phyloP scores from a whole-genome alignment of 2,329 filamentous ascomycete species.

The Colletotrichum liaoningense region DNA sequence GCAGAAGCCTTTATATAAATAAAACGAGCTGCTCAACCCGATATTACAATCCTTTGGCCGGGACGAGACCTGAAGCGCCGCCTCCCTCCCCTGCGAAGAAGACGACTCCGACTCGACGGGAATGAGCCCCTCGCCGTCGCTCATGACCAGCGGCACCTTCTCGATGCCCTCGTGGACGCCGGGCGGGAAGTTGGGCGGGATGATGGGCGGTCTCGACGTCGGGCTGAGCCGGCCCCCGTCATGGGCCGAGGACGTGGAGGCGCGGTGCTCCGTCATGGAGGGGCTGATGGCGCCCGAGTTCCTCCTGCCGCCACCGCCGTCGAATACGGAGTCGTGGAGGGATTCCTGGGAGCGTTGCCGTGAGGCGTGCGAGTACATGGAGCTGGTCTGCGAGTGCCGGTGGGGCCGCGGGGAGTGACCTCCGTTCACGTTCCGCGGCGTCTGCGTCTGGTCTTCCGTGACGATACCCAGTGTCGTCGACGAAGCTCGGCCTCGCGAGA shows the following conservation, averaged over 20 bases:
- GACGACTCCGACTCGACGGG: constrained; percentile 46
- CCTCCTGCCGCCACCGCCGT: constrained; percentile 45
- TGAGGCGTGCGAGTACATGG: constrained; percentile 38
- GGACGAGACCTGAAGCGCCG: constrained; percentile 32
- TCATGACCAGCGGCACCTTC: constrained; percentile 1
- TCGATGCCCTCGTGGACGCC: constrained; percentile 32
- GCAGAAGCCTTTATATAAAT: constrained; percentile 65
- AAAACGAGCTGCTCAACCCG: constrained; percentile 59
- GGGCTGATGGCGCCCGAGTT: constrained; percentile 40
- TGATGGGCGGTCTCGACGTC: constrained; percentile 1
- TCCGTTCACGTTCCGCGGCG: not conserved
- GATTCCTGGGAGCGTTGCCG: constrained; percentile 49
- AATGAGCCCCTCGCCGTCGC: constrained; percentile 48
- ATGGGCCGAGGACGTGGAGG: constrained; percentile 30
- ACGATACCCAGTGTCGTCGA: constrained; percentile 9
- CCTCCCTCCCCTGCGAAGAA: constrained; percentile 23
- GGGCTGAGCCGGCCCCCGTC: constrained; percentile 22
- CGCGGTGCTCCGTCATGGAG: constrained; percentile 37
- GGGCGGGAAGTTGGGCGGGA: constrained; percentile 27
- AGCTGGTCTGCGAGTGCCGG: constrained; percentile 31
- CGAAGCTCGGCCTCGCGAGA: not conserved
- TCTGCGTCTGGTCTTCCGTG: constrained; percentile 17
- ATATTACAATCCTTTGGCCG: constrained; percentile 54
- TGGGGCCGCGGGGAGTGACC: not conserved
- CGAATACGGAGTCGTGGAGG: constrained; percentile 49